phyloP scores from a whole-genome alignment of 441 rosid genomes.

The Pelargonium cotyledonis region DNA sequence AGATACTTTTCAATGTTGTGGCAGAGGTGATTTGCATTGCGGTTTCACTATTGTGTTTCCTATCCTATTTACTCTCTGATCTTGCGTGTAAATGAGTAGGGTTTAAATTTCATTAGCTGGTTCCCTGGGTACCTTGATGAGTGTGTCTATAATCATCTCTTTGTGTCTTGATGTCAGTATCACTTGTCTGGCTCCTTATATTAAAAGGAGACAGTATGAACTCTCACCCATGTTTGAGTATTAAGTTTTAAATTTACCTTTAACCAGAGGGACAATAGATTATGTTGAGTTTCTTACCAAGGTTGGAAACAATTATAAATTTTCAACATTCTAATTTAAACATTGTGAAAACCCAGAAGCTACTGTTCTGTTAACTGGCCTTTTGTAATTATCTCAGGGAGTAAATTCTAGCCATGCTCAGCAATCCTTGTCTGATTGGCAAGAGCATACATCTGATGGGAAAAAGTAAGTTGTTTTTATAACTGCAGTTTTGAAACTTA shows the following conservation, averaged over 20 bases:
- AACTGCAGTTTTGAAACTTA: slow-evolving; percentile 5
- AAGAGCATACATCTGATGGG: slow-evolving; percentile 87
- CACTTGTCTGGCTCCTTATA: background rate
- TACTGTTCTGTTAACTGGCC: slow-evolving; percentile 10
- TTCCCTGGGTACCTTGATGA: background rate
- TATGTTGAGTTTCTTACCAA: background rate
- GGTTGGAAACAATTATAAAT: background rate
- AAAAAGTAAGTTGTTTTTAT: slow-evolving; percentile 54
- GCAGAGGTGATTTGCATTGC: background rate
- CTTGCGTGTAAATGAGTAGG: background rate
- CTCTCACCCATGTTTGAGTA: background rate
- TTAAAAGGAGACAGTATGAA: background rate
- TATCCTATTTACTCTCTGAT: background rate
- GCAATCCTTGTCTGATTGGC: slow-evolving; percentile 79
- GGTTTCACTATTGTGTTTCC: background rate
- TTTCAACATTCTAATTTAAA: background rate
- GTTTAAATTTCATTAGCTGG: background rate
- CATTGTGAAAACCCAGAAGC: background rate
- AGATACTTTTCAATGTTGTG: background rate
- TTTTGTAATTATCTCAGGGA: slow-evolving; percentile 32
- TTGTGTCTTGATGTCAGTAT: slow-evolving; percentile 1
- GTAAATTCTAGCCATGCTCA: slow-evolving; percentile 33
- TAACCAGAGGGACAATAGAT: background rate
- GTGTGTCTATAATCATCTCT: background rate
- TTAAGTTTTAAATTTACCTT: background rate